phyloP scores from a whole-genome alignment of 805 yeast species.

The Blastobotrys attinorum region DNA sequence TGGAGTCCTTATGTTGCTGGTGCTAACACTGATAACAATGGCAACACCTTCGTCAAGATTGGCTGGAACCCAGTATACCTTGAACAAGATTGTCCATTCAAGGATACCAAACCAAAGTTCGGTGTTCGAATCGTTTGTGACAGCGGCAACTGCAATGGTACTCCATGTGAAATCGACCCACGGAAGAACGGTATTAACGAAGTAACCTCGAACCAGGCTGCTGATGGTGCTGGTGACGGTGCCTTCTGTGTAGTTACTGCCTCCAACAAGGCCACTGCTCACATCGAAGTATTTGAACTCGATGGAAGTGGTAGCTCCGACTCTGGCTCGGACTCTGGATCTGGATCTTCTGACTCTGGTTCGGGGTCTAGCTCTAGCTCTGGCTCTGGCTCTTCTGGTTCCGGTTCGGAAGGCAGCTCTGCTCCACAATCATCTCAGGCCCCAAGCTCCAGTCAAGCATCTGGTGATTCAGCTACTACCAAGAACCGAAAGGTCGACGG shows the following conservation, averaged over 20 bases:
- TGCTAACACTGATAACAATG: constrained; percentile 64
- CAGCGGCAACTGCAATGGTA: constrained; percentile 60
- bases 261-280: constrained; percentile 50
- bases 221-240: constrained; percentile 27
- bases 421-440: not conserved
- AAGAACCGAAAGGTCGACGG: too few species aligned
- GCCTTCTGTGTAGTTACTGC: constrained; percentile 79
- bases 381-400: not conserved
- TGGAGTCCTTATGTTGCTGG: constrained; percentile 96
- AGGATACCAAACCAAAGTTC: constrained; percentile 47
- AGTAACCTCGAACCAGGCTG: constrained; percentile 21
- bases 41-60: constrained; percentile 71
- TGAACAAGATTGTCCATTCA: constrained; percentile 47
- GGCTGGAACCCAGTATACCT: constrained; percentile 88
- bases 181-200: constrained; percentile 50
- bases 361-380: constrained; percentile 2
- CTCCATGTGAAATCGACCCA: constrained; percentile 79
- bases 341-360: not conserved
- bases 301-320: constrained; percentile 3
- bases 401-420: not conserved
- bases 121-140: constrained; percentile 73
- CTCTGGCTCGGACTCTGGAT: not conserved
- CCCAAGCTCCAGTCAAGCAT: not conserved
- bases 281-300: constrained; percentile 58
- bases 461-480: too few species aligned